Percentiles rank a stretch among this genome's conserved stretches.
Conservation (phyloP, 1,284 basidiomycete species). For the Melampsora medusae region DNA sequence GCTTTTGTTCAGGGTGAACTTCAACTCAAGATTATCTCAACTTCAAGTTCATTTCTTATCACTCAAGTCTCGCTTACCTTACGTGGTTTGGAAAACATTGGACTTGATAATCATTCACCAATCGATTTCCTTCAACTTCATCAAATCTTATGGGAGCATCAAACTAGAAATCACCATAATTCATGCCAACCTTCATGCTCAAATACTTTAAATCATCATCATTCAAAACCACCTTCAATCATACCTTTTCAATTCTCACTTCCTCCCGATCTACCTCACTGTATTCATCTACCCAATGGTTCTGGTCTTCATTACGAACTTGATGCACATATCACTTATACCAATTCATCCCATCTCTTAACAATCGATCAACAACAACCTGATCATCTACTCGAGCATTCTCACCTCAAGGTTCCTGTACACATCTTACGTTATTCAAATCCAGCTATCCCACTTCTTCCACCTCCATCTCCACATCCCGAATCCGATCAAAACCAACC, state of each 20-base stretch:
- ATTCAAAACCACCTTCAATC: conserved; percentile 10
- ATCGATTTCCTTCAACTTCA: background rate
- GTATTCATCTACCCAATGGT: conserved; percentile 18
- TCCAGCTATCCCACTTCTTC: background rate
- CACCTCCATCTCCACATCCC: background rate
- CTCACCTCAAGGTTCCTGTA: conserved; percentile 11
- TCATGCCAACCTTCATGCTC: background rate
- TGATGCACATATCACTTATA: conserved; percentile 11
- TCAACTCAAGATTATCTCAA: conserved; percentile 20
- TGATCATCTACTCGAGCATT: background rate
- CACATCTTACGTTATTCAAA: conserved; percentile 22
- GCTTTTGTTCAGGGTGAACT: conserved; percentile 18
- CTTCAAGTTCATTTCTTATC: background rate
- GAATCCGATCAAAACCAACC: background rate
- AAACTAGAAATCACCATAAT: background rate
- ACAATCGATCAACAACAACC: background rate
- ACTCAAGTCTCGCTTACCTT: background rate
- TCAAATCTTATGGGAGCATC: background rate
- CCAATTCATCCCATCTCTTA: background rate
- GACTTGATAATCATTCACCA: background rate
- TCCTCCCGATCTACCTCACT: conserved; percentile 17
- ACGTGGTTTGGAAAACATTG: background rate
- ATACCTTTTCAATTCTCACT: conserved; percentile 23
- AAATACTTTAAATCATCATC: background rate
- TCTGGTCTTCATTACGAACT: conserved; percentile 15